These are phyloP conservation scores for Ogataea neopini DNA, from an alignment of 805 yeast species.

Conservation along the genomic window DNA sequence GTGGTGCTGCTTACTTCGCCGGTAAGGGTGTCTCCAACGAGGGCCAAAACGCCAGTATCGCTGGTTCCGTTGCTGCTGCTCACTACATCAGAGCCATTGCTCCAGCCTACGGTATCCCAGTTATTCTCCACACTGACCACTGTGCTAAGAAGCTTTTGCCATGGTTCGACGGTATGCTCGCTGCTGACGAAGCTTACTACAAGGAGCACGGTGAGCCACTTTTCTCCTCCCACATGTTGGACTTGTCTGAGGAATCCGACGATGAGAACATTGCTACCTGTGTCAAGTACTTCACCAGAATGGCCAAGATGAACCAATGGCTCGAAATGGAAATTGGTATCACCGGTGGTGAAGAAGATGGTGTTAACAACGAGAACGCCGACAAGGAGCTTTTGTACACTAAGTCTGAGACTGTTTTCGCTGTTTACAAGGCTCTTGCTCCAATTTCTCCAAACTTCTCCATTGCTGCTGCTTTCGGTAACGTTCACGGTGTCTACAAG, in stretches of 20 bases:
- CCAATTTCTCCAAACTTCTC: conserved; percentile 97
- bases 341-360: conserved; percentile 99
- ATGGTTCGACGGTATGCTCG: conserved; percentile 98
- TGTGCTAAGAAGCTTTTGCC: conserved; percentile 98
- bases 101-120: conserved; percentile 95
- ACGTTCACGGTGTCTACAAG: conserved; percentile 99
- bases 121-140: conserved; percentile 95
- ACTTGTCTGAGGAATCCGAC: conserved; percentile 94
- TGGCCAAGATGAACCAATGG: conserved; percentile 94
- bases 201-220: conserved; percentile 87
- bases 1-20: conserved; percentile 99
- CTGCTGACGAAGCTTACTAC: conserved; percentile 93
- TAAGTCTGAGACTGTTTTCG: conserved; percentile 89
- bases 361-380: conserved; percentile 97
- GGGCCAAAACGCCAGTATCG: conserved; percentile 91
- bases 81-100: conserved; percentile 97
- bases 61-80: conserved; percentile 95
- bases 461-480: conserved; percentile 99
- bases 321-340: conserved; percentile 99
- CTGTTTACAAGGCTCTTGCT: conserved; percentile 84
- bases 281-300: conserved; percentile 92
- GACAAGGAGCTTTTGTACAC: conserved; percentile 88
- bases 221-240: conserved; percentile 99
- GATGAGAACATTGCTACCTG: conserved; percentile 94
- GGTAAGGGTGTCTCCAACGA: conserved; percentile 97